A percentile compares a stretch with the other conserved stretches of the same genome.
Conservation (phyloP, 148 eudicot genomes). For the Fallopia convolvulus region DNA sequence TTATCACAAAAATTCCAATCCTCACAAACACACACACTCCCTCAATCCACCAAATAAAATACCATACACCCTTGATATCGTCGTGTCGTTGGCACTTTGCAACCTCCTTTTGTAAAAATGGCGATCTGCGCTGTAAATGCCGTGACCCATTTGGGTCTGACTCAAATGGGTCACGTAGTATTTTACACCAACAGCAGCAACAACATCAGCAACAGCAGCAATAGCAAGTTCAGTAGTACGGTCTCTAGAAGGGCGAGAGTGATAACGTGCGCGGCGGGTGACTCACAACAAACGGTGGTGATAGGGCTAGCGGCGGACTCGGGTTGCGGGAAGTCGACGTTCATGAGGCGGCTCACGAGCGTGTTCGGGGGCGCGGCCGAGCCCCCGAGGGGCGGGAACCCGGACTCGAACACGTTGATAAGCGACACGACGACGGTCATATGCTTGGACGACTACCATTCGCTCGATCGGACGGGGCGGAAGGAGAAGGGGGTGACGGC, state of each 20-base stretch:
- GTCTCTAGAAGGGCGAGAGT: conserved; percentile 13
- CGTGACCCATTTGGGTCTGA: conserved; percentile 61
- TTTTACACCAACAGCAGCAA: conserved; percentile 32
- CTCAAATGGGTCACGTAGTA: conserved; percentile 31
- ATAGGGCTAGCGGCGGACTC: conserved; percentile 96
- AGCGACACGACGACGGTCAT: conserved; percentile 94
- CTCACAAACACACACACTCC: neutral
- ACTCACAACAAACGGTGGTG: conserved; percentile 52
- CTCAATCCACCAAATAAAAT: conserved; percentile 15
- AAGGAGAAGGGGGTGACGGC: conserved; percentile 94
- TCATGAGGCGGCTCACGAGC: conserved; percentile 90
- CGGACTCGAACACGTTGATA: conserved; percentile 83
- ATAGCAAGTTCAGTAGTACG: conserved; percentile 6
- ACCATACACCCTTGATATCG: neutral
- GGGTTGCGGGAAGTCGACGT: conserved; percentile 95
- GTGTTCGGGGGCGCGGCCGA: conserved; percentile 96
- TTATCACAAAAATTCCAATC: conserved; percentile 14
- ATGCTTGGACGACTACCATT: conserved; percentile 89
- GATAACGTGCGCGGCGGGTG: conserved; percentile 52
- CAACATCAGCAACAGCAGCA: conserved; percentile 35
- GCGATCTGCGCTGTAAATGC: conserved; percentile 74
- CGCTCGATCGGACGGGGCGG: conserved; percentile 80
- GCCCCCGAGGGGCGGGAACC: conserved; percentile 92
- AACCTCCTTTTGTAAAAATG: conserved; percentile 33
- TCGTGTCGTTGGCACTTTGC: neutral